Evolutionary conservation across 441 rosid species (phyloP), one percentile per base, ranked within the genome.

Genomic region (Jatropha multifida): DNA sequence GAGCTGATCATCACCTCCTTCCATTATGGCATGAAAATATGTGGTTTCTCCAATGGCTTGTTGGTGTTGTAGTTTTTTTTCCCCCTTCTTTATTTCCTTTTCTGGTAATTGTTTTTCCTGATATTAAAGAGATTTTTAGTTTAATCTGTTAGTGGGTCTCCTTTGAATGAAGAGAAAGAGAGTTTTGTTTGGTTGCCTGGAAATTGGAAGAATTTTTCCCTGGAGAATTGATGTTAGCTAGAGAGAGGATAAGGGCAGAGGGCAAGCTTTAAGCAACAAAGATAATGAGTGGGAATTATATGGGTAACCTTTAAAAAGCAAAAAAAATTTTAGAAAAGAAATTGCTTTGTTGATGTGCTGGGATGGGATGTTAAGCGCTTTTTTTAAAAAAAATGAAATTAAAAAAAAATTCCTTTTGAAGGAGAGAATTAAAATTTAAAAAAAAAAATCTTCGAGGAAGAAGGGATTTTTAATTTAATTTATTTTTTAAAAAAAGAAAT

Each of bases 241-340:
- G 78, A 77, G 76, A 78, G 71, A 69, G 74, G 82, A 78, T 74
- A 80, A 83, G 79, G 41, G 75, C 62, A 62, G 70, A 68, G 61
- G 72, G 68, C 61, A 68, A 74, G 79, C 86, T 85, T 87, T 83
- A 86, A 84, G 89, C 83, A 85, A 85, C 86, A 81, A 88, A 81
- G 86, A 85, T 86, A 82, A 87, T 83, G 92, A 86, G 89, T 82
- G 83, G 86, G 87, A 87, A 83, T 88, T 87, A 85, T 83, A 84
- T 70, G 87, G 86, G 90, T 75, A 79, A 76, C 81, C 85, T 83
- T 85, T 86, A 48, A 81, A 86, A 82, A 81, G 86, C 79, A 71
- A 72, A 2, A 32, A 68, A 65, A 51, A 81, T 80, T 73, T 54
- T 64, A 46, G 41, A 79, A 77, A 85, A 83, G 76, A 79, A 83